Conservation (phyloP, 345 rosid species). For the Carallia pectinifolia region DNA sequence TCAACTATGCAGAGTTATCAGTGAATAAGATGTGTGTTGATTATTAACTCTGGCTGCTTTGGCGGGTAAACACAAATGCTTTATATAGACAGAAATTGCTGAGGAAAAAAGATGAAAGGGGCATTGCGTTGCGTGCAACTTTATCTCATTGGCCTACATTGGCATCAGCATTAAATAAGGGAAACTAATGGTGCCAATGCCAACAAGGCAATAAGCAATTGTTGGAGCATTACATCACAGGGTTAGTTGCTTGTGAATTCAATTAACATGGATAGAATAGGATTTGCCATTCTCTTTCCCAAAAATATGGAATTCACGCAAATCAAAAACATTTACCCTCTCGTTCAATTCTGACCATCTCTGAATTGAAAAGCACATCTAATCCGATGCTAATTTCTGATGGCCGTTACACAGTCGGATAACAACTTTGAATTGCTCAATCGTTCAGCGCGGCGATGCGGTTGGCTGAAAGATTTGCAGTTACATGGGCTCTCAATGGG, state of each 20-base stretch:
- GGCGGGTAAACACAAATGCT: neutral
- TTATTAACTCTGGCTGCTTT: neutral
- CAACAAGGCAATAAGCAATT: neutral
- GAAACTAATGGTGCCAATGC: neutral
- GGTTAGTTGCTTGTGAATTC: neutral
- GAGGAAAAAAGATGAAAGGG: constrained; percentile 8
- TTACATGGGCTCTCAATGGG: no score
- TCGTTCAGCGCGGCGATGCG: neutral
- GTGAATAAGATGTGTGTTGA: no score
- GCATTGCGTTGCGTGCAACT: neutral
- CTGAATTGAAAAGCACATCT: neutral
- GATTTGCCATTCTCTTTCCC: neutral
- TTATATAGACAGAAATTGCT: constrained; percentile 17
- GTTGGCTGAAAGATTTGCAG: no score
- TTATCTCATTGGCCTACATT: constrained; percentile 2
- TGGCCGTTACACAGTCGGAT: neutral
- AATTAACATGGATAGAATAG: neutral
- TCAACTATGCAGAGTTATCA: neutral
- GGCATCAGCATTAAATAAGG: constrained; percentile 19
- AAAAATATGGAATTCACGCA: constrained; percentile 17
- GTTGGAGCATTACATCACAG: neutral
- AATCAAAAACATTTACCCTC: constrained; percentile 14
- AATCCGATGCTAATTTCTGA: no score
- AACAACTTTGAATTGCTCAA: constrained; percentile 14
- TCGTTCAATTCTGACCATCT: neutral